Base-by-base conservation (phyloP, 169 alveolate species). In the Cryptosporidium viatorum region DNA sequence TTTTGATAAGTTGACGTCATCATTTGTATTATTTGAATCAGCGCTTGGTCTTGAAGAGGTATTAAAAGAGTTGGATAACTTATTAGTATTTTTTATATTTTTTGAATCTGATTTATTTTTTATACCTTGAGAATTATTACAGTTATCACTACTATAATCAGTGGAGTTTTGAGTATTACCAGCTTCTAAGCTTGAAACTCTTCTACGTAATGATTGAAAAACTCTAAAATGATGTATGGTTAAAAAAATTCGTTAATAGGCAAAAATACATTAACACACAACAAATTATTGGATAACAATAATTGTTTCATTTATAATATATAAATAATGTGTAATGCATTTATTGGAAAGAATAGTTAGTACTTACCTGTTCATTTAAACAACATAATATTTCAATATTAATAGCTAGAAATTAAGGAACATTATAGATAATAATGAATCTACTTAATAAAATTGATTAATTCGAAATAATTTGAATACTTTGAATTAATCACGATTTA, bases 151-250 rank as follows among this genome's bases (percentile, higher is more conserved):
- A 21, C n/a, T 51, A 58, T 2, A 52, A 51, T 73, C 51, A 31
- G 43, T 18, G 55, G 48, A 26, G n/a, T 29, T 73, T 26, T 55
- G 67, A 26, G 29, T 55, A 55, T 55, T 55, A 7, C 50, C n/a
- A 37, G 33, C 50, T 65, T 80, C 89, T 9, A 69, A 60, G 51
- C 50, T 80, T 41, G 89, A 59, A 29, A 80, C 89, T 21, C 74
- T 37, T 41, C 89, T 69, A n/a, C 89, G 74, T 18, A 80, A 43
- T 26, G 89, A 80, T 37, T 80, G 89, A 21, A 80, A 80, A 62
- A 80, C 89, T 65, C 89, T 80, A 31, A 29, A 51, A 3, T n/a
- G 31, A 12, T n/a, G n/a, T n/a, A 14, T n/a, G 0, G 23, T n/a
- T 23, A 26, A 2, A 69, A 45, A 3, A 23, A 21, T 18, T 43